Evolutionary conservation across 2,329 filamentous ascomycete genomes (phyloP).

Genomic region (Ophiostoma novo-ulmi): DNA sequence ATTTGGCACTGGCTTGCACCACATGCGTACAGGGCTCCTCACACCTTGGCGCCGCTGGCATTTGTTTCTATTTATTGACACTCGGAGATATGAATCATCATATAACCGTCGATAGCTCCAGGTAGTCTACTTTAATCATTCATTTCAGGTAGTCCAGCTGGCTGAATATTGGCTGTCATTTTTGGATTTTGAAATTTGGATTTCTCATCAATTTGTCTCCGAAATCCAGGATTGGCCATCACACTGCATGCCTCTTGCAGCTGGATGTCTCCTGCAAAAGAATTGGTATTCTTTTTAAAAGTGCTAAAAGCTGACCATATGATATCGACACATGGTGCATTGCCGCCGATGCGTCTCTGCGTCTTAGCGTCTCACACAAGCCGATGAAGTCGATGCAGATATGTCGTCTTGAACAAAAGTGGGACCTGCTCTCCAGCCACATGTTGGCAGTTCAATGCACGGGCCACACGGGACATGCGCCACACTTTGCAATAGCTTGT

Average conservation of each 20-base stretch:
- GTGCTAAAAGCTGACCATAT: background rate
- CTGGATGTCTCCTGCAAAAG: background rate
- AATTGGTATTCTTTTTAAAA: background rate
- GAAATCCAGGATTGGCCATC: background rate
- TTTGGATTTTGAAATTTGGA: background rate
- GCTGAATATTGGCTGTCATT: background rate
- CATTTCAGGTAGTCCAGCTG: background rate
- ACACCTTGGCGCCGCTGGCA: background rate
- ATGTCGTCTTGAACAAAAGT: background rate
- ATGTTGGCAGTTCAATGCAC: background rate
- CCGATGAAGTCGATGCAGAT: background rate
- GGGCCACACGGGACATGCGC: background rate
- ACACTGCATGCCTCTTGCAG: background rate
- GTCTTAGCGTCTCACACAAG: background rate
- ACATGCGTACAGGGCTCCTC: background rate
- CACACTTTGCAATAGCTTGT: background rate
- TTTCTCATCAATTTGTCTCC: background rate
- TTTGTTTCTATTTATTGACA: slow-evolving; percentile 3
- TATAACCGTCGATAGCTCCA: background rate
- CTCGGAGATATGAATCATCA: background rate
- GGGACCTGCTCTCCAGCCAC: background rate
- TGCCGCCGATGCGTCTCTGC: background rate
- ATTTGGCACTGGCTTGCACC: slow-evolving; percentile 7
- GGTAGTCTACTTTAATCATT: background rate
- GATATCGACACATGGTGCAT: background rate